Conservation (phyloP, 306 rosid genomes). For the Comarum palustre region DNA sequence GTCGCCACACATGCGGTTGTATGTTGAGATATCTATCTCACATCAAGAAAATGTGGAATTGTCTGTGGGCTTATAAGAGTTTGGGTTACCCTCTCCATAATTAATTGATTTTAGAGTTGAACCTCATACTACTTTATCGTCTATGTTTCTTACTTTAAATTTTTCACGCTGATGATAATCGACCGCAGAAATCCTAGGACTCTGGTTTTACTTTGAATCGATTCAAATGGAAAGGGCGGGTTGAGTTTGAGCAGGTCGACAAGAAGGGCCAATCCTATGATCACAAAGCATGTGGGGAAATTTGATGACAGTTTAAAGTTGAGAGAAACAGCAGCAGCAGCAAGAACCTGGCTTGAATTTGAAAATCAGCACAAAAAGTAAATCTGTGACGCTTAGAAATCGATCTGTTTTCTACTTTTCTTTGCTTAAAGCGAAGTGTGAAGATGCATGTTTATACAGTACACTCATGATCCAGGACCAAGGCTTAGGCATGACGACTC, state of each 20-base stretch:
- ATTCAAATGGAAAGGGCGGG: conserved; percentile 23
- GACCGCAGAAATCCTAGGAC: neutral
- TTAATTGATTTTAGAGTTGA: too few species aligned
- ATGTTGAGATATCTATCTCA: too few species aligned
- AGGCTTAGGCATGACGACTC: neutral
- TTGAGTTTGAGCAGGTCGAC: neutral
- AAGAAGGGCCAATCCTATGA: neutral
- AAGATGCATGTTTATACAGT: neutral
- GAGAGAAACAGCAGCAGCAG: neutral
- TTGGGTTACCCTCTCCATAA: too few species aligned
- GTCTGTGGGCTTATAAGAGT: too few species aligned
- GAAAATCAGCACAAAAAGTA: neutral
- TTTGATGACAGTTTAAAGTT: conserved; percentile 11
- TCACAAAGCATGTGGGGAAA: conserved; percentile 7
- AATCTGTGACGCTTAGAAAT: neutral
- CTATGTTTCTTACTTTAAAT: neutral
- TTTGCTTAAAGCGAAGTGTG: conserved; percentile 2
- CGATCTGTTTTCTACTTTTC: neutral
- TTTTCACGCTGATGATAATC: neutral
- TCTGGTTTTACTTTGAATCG: neutral
- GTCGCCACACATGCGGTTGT: too few species aligned
- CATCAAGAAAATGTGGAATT: too few species aligned
- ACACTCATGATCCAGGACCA: neutral
- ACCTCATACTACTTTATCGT: too few species aligned
- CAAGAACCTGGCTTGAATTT: neutral